A percentile compares a stretch with the other conserved stretches of the same genome.
phyloP scores from a whole-genome alignment of 306 rosid genomes.

The Amphicarpaea edgeworthii region DNA sequence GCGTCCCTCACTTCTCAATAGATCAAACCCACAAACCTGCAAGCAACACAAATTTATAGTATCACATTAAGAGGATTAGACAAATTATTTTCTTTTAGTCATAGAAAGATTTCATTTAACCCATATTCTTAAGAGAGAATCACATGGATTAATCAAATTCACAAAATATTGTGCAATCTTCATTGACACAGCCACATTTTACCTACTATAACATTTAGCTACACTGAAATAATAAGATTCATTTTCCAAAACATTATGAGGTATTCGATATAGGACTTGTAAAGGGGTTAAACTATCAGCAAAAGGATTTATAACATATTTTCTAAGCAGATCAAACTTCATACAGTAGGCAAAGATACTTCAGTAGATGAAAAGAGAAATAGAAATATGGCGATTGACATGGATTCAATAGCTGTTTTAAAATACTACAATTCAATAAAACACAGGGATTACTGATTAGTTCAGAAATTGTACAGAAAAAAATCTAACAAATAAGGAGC shows the following conservation, averaged over 20 bases:
- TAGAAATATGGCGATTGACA: background rate
- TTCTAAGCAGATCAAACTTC: conserved; percentile 38
- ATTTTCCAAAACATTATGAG: conserved; percentile 24
- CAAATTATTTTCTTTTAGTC: conserved; percentile 29
- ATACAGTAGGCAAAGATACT: conserved; percentile 9
- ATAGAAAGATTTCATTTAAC: conserved; percentile 14
- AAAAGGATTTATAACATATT: conserved; percentile 17
- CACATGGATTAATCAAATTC: conserved; percentile 2
- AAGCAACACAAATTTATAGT: conserved; percentile 41
- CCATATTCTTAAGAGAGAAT: conserved; percentile 21
- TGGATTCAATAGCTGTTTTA: conserved; percentile 11
- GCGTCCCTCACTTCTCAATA: conserved; percentile 90
- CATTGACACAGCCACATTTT: background rate
- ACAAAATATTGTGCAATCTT: conserved; percentile 26
- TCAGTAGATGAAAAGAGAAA: conserved; percentile 27
- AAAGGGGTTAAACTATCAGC: conserved; percentile 1
- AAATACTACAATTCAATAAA: background rate
- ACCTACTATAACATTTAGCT: conserved; percentile 23
- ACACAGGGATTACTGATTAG: conserved; percentile 9
- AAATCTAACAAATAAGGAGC: conserved; percentile 33
- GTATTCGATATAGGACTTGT: conserved; percentile 13
- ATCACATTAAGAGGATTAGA: conserved; percentile 34
- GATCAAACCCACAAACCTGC: conserved; percentile 99
- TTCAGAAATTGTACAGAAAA: conserved; percentile 22
- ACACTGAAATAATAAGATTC: conserved; percentile 28